These are phyloP conservation scores for Verticillium dahliae DNA, from an alignment of 2,329 filamentous ascomycete species.

Conservation along the genomic window DNA sequence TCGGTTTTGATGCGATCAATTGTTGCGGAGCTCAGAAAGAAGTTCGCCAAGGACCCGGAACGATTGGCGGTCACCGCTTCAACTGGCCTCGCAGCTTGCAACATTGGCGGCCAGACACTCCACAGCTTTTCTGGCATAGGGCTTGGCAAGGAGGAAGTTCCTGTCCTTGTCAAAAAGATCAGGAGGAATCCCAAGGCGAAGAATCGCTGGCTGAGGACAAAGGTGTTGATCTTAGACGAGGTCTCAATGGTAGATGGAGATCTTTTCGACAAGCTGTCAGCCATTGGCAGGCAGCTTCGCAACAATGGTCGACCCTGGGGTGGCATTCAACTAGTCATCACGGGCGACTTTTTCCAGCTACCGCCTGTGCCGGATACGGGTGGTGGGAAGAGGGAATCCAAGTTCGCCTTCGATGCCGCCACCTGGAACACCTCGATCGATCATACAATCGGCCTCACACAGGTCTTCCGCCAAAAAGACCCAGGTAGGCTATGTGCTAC, in stretches of 20 bases:
- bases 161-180: conserved; percentile 82
- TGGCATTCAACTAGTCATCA: conserved; percentile 91
- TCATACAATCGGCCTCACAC: conserved; percentile 89
- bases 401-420: conserved; percentile 87
- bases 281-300: conserved; percentile 75
- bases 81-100: conserved; percentile 91
- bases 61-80: conserved; percentile 90
- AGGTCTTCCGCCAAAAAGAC: conserved; percentile 95
- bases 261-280: conserved; percentile 90
- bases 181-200: conserved; percentile 82
- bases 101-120: conserved; percentile 90
- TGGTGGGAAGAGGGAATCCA: conserved; percentile 57
- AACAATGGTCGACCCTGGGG: conserved; percentile 93
- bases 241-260: conserved; percentile 98
- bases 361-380: conserved; percentile 76
- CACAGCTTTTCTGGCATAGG: conserved; percentile 97
- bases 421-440: conserved; percentile 92
- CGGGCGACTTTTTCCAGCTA: conserved; percentile 95
- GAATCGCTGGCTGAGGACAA: conserved; percentile 81
- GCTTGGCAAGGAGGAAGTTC: conserved; percentile 80
- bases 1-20: conserved; percentile 93
- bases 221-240: conserved; percentile 85
- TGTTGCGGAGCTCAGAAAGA: conserved; percentile 72
- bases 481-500: conserved; percentile 39
- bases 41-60: conserved; percentile 70